Conservation (phyloP, 176 grass and related monocot genomes). For the Cymbopogon citratus region DNA sequence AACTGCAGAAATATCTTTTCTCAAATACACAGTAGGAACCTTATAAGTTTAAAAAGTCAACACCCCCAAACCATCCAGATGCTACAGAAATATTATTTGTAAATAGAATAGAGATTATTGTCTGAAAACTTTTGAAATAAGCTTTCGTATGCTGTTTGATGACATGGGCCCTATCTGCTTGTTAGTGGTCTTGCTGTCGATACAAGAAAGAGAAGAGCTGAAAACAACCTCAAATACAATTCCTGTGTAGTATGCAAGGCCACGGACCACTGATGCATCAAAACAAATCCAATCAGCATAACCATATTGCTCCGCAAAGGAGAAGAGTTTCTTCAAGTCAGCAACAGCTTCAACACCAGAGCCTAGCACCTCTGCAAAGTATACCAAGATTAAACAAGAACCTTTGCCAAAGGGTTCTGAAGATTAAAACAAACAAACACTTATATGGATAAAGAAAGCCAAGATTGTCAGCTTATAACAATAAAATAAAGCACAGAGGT, state of each 20-base stretch:
- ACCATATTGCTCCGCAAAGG: constrained; percentile 71
- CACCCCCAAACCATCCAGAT: neutral
- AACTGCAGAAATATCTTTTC: neutral
- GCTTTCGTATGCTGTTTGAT: neutral
- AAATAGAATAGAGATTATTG: neutral
- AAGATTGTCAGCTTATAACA: neutral
- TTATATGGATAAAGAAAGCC: neutral
- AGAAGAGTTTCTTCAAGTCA: constrained; percentile 86
- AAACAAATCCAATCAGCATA: constrained; percentile 89
- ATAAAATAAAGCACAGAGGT: neutral
- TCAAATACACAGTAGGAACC: neutral
- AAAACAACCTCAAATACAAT: constrained; percentile 78
- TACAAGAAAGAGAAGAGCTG: neutral
- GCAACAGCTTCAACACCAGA: constrained; percentile 66
- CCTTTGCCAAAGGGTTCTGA: neutral
- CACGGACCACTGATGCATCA: constrained; percentile 86
- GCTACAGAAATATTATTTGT: neutral
- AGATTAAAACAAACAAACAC: neutral
- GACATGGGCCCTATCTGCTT: neutral
- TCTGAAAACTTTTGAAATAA: neutral
- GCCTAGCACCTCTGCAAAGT: constrained; percentile 57
- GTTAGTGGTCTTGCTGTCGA: neutral
- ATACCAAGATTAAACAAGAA: constrained; percentile 12
- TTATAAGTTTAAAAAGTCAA: neutral
- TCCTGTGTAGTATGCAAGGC: constrained; percentile 94